A percentile compares a stretch with the other conserved stretches of the same genome.
Conservation (phyloP, 1,284 basidiomycete species). For the Pholiota adiposa region DNA sequence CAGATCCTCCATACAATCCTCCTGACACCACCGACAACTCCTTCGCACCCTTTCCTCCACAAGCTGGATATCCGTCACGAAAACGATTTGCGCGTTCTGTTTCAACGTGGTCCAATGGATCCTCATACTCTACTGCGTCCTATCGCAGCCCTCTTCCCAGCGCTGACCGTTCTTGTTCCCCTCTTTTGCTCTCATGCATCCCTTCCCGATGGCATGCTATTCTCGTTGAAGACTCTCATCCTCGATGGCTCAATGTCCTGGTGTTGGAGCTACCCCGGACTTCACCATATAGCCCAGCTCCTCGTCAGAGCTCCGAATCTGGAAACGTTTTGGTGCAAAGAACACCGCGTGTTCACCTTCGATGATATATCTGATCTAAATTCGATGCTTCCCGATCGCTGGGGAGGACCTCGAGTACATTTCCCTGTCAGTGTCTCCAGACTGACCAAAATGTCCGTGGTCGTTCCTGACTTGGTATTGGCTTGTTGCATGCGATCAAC, state of each 20-base stretch:
- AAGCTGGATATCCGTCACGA: not conserved
- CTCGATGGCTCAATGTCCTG: slow-evolving; percentile 2
- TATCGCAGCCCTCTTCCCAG: not conserved
- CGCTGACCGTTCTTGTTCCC: not conserved
- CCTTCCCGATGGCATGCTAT: not conserved
- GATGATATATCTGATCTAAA: not conserved
- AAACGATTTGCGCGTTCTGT: not conserved
- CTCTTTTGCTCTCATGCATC: not conserved
- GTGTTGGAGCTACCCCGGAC: not conserved
- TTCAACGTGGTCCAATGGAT: not conserved
- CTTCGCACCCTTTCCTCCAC: not conserved
- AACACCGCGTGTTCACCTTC: not conserved
- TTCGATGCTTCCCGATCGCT: not conserved
- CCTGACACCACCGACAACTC: not conserved
- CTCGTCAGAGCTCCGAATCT: not conserved
- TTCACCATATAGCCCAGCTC: not conserved
- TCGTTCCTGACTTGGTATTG: not conserved
- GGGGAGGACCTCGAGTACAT: not conserved
- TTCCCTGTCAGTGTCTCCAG: not conserved
- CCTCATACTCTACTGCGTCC: not conserved
- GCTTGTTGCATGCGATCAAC: not conserved
- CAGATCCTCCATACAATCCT: not conserved
- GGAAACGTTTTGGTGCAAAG: slow-evolving; percentile 6
- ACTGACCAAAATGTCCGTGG: not conserved
- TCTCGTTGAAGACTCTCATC: not conserved